These are phyloP conservation scores for Grosmannia huntii DNA, from an alignment of 2,329 filamentous ascomycete genomes.

Conservation along the genomic window DNA sequence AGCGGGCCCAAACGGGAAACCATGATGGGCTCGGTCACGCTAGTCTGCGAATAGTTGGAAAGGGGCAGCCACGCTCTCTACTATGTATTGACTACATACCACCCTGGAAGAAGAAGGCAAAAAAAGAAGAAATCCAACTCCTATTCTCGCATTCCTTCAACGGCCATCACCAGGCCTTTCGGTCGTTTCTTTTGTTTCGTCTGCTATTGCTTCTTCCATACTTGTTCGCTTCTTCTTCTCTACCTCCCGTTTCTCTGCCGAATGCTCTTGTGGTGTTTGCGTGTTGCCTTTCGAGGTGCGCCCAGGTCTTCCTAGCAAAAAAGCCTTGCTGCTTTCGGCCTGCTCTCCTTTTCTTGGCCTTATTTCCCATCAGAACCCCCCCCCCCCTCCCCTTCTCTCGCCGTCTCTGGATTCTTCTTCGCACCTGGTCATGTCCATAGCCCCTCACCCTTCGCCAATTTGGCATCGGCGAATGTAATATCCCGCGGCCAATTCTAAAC, in stretches of 20 bases:
- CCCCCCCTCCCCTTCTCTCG: not conserved
- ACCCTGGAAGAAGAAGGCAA: not conserved
- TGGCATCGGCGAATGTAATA: not conserved
- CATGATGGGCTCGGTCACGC: not conserved
- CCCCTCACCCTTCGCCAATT: not conserved
- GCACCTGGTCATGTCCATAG: not conserved
- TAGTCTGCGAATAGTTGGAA: not conserved
- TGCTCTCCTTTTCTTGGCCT: not conserved
- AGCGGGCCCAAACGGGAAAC: slow-evolving; percentile 6
- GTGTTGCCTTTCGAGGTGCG: not conserved
- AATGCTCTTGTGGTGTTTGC: not conserved
- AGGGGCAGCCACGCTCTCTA: not conserved
- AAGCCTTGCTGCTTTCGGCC: not conserved
- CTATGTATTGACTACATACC: too few species aligned
- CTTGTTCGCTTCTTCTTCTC: not conserved
- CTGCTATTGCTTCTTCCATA: not conserved
- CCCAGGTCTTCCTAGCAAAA: not conserved
- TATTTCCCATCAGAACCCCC: not conserved
- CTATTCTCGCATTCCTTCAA: not conserved
- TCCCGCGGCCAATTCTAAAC: not conserved
- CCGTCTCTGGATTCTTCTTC: not conserved
- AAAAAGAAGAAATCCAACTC: not conserved
- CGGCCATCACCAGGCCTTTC: not conserved
- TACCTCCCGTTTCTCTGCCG: not conserved
- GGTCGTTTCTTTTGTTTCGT: not conserved